Evolutionary conservation across 805 yeast genomes (phyloP).

Genomic region (Kuraishia piskuri): DNA sequence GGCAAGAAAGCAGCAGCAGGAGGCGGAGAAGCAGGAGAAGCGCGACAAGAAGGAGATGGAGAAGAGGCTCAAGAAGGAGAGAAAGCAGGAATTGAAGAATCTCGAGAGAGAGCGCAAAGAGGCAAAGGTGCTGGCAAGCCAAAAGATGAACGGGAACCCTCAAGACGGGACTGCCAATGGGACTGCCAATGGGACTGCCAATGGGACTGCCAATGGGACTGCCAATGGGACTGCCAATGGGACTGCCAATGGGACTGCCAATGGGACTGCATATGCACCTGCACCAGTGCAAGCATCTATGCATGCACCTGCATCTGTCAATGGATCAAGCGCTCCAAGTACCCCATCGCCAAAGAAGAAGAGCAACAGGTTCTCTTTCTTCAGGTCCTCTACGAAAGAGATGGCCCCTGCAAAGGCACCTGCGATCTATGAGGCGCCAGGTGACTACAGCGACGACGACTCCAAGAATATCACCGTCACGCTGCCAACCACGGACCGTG

Average conservation of each 20-base stretch:
- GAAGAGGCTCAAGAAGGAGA: slow-evolving; percentile 3
- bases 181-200: too few species aligned
- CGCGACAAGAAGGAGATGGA: background rate
- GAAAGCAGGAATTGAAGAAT: background rate
- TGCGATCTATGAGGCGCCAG: background rate
- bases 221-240: background rate
- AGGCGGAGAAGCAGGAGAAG: slow-evolving; percentile 1
- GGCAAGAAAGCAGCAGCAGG: background rate
- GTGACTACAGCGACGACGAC: slow-evolving; percentile 1
- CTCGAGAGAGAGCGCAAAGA: background rate
- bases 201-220: background rate
- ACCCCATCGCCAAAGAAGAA: background rate
- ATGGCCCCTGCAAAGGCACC: background rate
- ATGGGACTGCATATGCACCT: too few species aligned
- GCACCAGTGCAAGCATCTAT: too few species aligned
- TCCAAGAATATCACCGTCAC: background rate
- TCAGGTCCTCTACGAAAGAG: background rate
- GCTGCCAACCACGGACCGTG: background rate
- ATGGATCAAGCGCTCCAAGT: background rate
- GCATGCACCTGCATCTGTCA: background rate
- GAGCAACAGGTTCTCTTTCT: background rate
- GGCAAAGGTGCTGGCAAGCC: background rate
- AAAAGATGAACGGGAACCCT: background rate
- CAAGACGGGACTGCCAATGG: background rate
- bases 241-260: too few species aligned